Evolutionary conservation across 2,329 filamentous ascomycete species (phyloP).

Genomic region (Nothophoma quercina): DNA sequence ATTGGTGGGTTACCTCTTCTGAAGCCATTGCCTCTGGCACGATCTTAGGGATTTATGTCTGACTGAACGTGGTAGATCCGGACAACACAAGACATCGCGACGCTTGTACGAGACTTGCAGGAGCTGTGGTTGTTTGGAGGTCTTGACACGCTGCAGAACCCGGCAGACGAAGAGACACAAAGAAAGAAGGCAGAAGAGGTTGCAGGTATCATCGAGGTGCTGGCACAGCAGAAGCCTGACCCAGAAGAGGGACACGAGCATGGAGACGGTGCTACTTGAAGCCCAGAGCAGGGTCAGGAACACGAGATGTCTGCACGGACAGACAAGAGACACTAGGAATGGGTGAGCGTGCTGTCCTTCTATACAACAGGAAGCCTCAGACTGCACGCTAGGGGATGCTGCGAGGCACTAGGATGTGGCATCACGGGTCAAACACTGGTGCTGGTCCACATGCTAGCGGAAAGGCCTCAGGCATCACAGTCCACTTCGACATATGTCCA

Average conservation of each 20-base stretch:
- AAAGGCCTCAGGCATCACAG: no score
- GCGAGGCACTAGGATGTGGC: no score
- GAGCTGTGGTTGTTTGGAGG: constrained; percentile 73
- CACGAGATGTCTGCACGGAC: not conserved
- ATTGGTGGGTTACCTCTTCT: constrained; percentile 53
- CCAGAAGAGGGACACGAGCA: not conserved
- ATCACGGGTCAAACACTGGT: no score
- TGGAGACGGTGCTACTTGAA: not conserved
- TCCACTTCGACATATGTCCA: no score
- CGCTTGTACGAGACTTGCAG: constrained; percentile 68
- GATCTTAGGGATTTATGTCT: not conserved
- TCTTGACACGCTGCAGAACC: constrained; percentile 61
- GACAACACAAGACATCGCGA: constrained; percentile 68
- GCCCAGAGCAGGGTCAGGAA: not conserved
- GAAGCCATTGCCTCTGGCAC: not conserved
- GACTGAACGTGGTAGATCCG: constrained; percentile 55
- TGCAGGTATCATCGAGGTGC: constrained; percentile 24
- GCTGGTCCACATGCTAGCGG: no score
- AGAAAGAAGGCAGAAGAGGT: constrained; percentile 23
- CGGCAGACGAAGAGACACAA: constrained; percentile 34
- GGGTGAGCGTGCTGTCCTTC: no score
- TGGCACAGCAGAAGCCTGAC: constrained; percentile 22
- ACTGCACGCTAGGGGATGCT: no score
- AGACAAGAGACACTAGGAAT: no score
- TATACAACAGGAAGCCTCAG: no score